Base-by-base conservation (phyloP, 208 protist genomes). In the Vickermania spadyakhi region DNA sequence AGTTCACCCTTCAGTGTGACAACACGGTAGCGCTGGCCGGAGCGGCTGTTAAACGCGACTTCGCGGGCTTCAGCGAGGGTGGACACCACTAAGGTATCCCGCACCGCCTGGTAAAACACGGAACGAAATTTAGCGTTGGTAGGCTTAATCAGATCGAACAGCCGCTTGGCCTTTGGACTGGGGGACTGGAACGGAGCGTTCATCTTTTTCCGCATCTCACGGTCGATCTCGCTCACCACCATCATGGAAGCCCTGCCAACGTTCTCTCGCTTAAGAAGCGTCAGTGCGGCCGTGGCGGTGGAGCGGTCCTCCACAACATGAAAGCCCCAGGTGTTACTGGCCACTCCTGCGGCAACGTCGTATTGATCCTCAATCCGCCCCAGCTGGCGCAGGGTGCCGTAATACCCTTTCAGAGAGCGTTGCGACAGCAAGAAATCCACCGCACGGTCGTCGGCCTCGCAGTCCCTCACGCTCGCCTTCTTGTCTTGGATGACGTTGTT, bases 261-360 rank as follows among this genome's bases (percentile, higher is more conserved):
- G 59, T 97, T 88, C 56, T 97, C 65, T 68, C 86, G 68, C 62
- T 96, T 94, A 7, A 99, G 80, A 41, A 94, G 60, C 60, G 94
- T 80, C 14, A 99, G 75, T 58, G 94, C 98, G 27, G 64, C 42
- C 22, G 94, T 78, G 0, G 91, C 98, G 3, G 89, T 94, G 1
- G 83, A 71, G 2, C 85, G 85, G 49, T 90, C 98, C 56, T 99
- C 97, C 0, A 99, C 98, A 3, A 99, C 98, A 68, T 99, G 96
- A 61, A 96, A 84, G 60, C 98, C 88, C 58, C 99, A 91, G n/a
- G 77, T 77, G 52, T 94, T 96, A 49, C 91, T 95, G 4, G 94
- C 97, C 7, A 98, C 98, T 1, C 95, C 97, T 13, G 99, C 93
- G 3, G 99, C 98, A 28, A 99, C 78, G 73, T 99, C 98, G 75